Evolutionary conservation across 2,329 filamentous ascomycete genomes (phyloP).

Genomic region (Clarireedia homoeocarpa): DNA sequence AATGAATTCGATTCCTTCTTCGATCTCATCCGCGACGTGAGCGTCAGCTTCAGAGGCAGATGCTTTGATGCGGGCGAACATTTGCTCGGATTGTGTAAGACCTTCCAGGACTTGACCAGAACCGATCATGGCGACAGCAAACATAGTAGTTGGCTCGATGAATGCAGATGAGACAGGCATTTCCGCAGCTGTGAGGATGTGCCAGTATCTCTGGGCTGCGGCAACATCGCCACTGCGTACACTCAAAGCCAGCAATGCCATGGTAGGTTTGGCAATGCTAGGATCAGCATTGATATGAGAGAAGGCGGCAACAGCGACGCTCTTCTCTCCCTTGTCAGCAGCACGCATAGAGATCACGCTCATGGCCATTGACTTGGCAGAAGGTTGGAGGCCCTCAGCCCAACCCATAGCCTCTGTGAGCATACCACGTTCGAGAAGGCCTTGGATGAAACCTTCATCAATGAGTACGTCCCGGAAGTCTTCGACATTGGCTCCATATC

Average conservation of each 20-base stretch:
- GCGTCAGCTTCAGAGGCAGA: constrained; percentile 41
- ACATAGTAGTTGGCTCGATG: constrained; percentile 87
- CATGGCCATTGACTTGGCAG: constrained; percentile 56
- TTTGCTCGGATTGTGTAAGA: constrained; percentile 67
- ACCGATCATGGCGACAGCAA: constrained; percentile 77
- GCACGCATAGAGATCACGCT: constrained; percentile 66
- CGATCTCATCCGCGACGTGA: constrained; percentile 69
- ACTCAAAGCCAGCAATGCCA: constrained; percentile 80
- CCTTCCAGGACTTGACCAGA: constrained; percentile 80
- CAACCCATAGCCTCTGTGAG: constrained; percentile 68
- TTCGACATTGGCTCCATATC: constrained; percentile 48
- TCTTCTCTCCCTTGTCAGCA: constrained; percentile 68
- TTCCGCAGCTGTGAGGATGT: constrained; percentile 56
- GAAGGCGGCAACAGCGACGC: constrained; percentile 61
- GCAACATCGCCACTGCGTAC: constrained; percentile 74
- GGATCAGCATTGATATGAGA: constrained; percentile 45
- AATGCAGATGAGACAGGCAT: constrained; percentile 55
- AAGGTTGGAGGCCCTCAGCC: constrained; percentile 55
- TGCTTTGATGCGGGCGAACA: constrained; percentile 78
- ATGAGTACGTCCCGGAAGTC: constrained; percentile 67
- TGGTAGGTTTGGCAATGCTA: constrained; percentile 51
- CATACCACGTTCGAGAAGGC: constrained; percentile 62
- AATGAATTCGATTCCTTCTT: constrained; percentile 72
- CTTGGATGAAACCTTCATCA: constrained; percentile 68
- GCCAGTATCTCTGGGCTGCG: constrained; percentile 74